phyloP scores from a whole-genome alignment of 2,329 filamentous ascomycete genomes.

The Aspergillus sp. region DNA sequence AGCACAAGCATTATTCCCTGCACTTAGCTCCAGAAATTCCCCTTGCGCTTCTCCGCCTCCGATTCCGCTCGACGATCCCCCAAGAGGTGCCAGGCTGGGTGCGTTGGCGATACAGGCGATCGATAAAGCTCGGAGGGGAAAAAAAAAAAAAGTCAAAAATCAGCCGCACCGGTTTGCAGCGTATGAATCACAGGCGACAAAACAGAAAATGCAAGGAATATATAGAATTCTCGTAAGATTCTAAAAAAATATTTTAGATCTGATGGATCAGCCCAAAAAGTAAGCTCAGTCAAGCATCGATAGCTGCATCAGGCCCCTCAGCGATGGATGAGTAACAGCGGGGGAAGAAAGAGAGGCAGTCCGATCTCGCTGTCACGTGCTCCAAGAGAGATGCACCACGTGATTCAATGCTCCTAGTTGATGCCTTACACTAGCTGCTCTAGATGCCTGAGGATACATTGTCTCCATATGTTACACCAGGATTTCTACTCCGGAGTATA shows the following conservation, averaged over 20 bases:
- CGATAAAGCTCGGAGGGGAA: conserved; percentile 8
- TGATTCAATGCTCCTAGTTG: too few relatives aligned
- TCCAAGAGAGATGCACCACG: too few relatives aligned
- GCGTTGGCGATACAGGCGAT: conserved; percentile 12
- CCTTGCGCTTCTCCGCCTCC: conserved; percentile 29
- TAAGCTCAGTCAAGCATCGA: too few relatives aligned
- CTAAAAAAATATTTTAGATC: too few relatives aligned
- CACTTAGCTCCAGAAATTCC: conserved; percentile 17
- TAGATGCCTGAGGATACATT: too few relatives aligned
- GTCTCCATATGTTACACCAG: too few relatives aligned
- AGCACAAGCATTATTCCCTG: conserved; percentile 31
- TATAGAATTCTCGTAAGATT: too few relatives aligned
- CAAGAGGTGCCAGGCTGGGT: conserved; percentile 34
- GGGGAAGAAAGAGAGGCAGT: conserved; percentile 6
- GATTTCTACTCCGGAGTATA: too few relatives aligned
- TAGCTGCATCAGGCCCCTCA: too few relatives aligned
- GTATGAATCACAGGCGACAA: not conserved
- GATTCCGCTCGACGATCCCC: conserved; percentile 27
- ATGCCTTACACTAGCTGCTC: too few relatives aligned
- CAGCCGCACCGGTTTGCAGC: not conserved
- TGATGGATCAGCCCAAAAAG: too few relatives aligned
- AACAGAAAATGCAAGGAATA: conserved; percentile 2
- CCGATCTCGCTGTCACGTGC: conserved; percentile 20
- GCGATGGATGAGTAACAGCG: too few relatives aligned
- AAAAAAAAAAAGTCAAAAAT: conserved; percentile 7